These are phyloP conservation scores for Microcyclospora pomicola DNA, from an alignment of 2,329 filamentous ascomycete species.

Conservation along the genomic window DNA sequence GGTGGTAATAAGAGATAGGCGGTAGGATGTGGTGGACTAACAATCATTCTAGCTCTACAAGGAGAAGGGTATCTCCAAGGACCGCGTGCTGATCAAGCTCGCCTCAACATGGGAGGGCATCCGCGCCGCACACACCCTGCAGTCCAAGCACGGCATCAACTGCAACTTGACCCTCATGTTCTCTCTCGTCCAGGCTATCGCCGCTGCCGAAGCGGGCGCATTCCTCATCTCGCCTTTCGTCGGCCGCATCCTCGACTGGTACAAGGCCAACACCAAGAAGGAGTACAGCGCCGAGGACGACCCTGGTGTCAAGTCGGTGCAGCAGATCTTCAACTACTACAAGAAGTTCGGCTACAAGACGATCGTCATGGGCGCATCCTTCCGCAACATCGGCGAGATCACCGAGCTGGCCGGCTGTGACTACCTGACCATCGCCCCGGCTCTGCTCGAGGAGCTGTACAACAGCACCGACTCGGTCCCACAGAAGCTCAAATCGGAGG, in stretches of 20 bases:
- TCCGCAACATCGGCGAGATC: slow-evolving; percentile 93
- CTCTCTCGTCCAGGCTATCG: slow-evolving; percentile 86
- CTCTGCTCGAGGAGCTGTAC: slow-evolving; percentile 83
- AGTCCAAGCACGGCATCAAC: slow-evolving; percentile 93
- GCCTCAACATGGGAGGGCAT: slow-evolving; percentile 99
- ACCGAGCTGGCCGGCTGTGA: slow-evolving; percentile 96
- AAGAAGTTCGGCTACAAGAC: slow-evolving; percentile 99
- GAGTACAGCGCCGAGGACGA: slow-evolving; percentile 81
- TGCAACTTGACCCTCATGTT: slow-evolving; percentile 99
- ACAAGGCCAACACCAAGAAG: slow-evolving; percentile 92
- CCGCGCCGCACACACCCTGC: slow-evolving; percentile 93
- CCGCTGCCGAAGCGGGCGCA: slow-evolving; percentile 83
- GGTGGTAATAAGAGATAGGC: neutral
- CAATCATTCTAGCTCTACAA: slow-evolving; percentile 65
- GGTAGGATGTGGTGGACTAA: slow-evolving; percentile 12
- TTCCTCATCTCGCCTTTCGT: slow-evolving; percentile 99
- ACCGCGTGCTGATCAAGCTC: slow-evolving; percentile 95
- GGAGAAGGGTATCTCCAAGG: slow-evolving; percentile 78
- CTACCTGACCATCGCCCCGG: slow-evolving; percentile 95
- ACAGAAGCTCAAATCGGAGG: slow-evolving; percentile 73
- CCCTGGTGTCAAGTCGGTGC: slow-evolving; percentile 88
- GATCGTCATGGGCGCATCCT: slow-evolving; percentile 98
- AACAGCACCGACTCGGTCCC: slow-evolving; percentile 72
- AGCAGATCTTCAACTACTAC: slow-evolving; percentile 99
- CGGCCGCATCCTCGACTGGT: slow-evolving; percentile 98